Evolutionary conservation across 83 land plant genomes (phyloP), one percentile per base, ranked within the genome.

Genomic region (Thuja plicata): DNA sequence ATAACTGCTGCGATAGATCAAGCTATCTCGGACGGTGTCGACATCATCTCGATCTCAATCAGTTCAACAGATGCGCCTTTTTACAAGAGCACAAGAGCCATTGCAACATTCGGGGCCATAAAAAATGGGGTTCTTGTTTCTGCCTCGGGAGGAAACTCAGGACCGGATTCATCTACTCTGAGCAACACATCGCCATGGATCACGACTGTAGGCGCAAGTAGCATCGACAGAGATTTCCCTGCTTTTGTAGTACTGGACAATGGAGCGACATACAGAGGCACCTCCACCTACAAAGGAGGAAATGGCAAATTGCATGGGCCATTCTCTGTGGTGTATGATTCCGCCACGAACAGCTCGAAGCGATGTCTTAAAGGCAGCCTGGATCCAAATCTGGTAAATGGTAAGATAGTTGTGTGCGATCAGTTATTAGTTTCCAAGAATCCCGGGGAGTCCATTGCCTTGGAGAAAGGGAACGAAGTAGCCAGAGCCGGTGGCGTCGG

Each of bases 121-220:
- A 94, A 93, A 87, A 90, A 89, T 41, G 97, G 97, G 5, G 91
- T 96, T 32, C 43, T 94, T 55, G 92, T 96, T 34, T 96, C 97
- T 27, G 91, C 93, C 85, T 92, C 97, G 15, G 97, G 95, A 10
- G 97, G 96, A 8, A 96, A 96, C 87, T 88, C 89, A 0, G 97
- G 97, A 12, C 97, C 97, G 7, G 86, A 87, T 60, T 3, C 93
- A 3, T 89, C 52, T 89, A 91, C 92, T 77, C 85, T 96, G 38
- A 89, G 92, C 17, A 96, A 96, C 87, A 89, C 90, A 27, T 91
- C 94, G 27, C 97, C 97, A 9, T 96, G 97, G 97, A 90, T 96
- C 21, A 89, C 92, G 55, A 96, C 97, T 8, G 94, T 94, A 73
- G 97, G 96, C 3, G 97, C 97, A 54, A 94, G 97, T 34, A 96